Evolutionary conservation across 805 yeast genomes (phyloP), one percentile per base, ranked within the genome.

Genomic region (Ogataea haglerorum): DNA sequence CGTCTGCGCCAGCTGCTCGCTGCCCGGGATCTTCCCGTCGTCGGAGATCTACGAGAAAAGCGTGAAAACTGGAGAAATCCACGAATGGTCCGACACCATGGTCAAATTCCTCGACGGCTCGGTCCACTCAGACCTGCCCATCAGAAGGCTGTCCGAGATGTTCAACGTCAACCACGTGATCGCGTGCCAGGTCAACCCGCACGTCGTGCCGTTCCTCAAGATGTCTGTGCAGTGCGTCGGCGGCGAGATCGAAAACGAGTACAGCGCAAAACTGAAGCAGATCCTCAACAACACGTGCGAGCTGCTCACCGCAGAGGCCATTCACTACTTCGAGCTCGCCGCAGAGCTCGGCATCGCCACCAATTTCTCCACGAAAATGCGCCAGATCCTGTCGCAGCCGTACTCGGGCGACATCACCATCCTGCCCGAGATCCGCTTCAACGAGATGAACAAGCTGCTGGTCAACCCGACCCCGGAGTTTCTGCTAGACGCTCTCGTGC

Each of bases 111-210:
- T 93, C 22, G 99, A 93, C 62, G 99, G 99, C 0, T 88, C 96
- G 0, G 96, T 93, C 6, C 95, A 91, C 56, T 86, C 87, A 48
- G 99, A 93, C 61, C 66, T 93, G 38, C 99, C 99, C 3, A 82
- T 89, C 19, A 74, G 95, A 2, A 74, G 97, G 51, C 69, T 93
- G 16, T 83, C 95, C 15, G 99, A 93, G 58, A 89, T 93, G 96
- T 93, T 93, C 61, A 91, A 93, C 56, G 96, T 93, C 22, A 95
- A 93, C 59, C 96, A 93, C 61, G 90, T 93, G 47, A 89, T 93
- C 52, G 99, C 97, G 0, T 91, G 95, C 33, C 99, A 93, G 60
- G 99, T 93, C 1, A 93, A 93, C 57, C 95, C 97, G 0, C 99
- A 93, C 59, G 95, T 93, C 12, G 86, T 85, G 2, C 99, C 99